A percentile compares a stretch with the other conserved stretches of the same genome.
Evolutionary conservation across 768 basidiomycete genomes (phyloP).

Genomic region (Collybia mongolica): DNA sequence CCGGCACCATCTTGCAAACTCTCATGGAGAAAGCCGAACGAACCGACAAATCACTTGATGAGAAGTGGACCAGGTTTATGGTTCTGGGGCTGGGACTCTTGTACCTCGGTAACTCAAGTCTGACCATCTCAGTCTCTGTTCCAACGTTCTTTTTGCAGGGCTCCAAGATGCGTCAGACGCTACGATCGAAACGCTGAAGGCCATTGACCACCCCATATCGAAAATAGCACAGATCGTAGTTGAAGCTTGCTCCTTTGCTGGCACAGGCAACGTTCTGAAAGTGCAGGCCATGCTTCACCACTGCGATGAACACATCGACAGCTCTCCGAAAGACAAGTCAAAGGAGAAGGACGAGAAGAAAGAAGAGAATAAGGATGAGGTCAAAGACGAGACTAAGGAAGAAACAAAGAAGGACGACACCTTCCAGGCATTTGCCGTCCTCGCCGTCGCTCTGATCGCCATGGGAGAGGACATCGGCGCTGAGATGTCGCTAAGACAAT

Average conservation of each 20-base stretch:
- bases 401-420: conserved; percentile 59
- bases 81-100: conserved; percentile 85
- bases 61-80: conserved; percentile 95
- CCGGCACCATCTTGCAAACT: conserved; percentile 85
- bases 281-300: conserved; percentile 90
- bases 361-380: conserved; percentile 43
- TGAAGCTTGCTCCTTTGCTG: conserved; percentile 92
- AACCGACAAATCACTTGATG: conserved; percentile 71
- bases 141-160: conserved; percentile 46
- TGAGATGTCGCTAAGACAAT: conserved; percentile 96
- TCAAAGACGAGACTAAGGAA: conserved; percentile 49
- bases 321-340: conserved; percentile 46
- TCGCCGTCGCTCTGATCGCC: conserved; percentile 91
- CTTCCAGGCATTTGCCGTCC: conserved; percentile 89
- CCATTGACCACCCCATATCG: conserved; percentile 89
- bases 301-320: conserved; percentile 87
- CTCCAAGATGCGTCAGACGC: conserved; percentile 92
- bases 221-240: conserved; percentile 91
- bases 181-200: conserved; percentile 89
- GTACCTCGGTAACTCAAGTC: conserved; percentile 71
- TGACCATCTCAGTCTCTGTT: neutral
- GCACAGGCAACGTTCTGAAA: conserved; percentile 92
- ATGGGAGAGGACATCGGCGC: conserved; percentile 99
- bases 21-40: conserved; percentile 76
- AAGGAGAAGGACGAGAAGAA: conserved; percentile 60